Percentiles rank a stretch among this genome's conserved stretches.
phyloP scores from a whole-genome alignment of 306 rosid genomes.

The Dryas octopetala region DNA sequence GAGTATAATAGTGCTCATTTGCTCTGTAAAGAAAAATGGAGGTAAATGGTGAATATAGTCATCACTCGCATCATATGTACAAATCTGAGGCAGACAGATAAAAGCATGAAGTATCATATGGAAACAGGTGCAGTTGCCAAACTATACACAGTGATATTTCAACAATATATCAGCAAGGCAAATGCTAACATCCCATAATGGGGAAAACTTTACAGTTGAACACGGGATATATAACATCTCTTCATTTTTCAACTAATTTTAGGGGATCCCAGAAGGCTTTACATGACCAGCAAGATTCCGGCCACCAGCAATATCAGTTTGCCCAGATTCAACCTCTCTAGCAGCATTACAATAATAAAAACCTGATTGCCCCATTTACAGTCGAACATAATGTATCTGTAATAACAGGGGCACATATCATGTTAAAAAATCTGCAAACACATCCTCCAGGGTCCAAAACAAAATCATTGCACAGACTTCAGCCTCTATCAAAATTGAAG shows the following conservation, averaged over 20 bases:
- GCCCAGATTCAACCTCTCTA: background rate
- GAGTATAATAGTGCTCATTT: too few relatives aligned
- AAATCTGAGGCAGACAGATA: too few relatives aligned
- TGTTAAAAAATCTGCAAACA: background rate
- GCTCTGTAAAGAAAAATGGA: too few relatives aligned
- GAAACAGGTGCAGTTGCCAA: background rate
- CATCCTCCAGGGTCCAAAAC: background rate
- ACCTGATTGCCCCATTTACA: constrained; percentile 2
- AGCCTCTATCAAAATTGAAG: background rate
- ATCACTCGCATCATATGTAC: too few relatives aligned
- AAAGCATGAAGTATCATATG: background rate
- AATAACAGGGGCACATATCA: background rate
- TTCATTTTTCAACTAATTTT: background rate
- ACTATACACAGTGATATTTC: background rate
- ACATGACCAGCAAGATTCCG: background rate
- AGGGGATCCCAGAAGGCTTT: background rate
- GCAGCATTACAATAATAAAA: background rate
- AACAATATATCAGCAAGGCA: constrained; percentile 1
- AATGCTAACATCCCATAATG: background rate
- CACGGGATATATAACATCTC: background rate
- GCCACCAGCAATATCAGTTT: background rate
- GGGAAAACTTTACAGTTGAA: constrained; percentile 1
- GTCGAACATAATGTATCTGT: constrained; percentile 2
- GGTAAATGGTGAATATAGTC: too few relatives aligned
- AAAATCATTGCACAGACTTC: too few relatives aligned